These are phyloP conservation scores for Tulasnella sp. DNA, from an alignment of 768 basidiomycete genomes.

Conservation along the genomic window DNA sequence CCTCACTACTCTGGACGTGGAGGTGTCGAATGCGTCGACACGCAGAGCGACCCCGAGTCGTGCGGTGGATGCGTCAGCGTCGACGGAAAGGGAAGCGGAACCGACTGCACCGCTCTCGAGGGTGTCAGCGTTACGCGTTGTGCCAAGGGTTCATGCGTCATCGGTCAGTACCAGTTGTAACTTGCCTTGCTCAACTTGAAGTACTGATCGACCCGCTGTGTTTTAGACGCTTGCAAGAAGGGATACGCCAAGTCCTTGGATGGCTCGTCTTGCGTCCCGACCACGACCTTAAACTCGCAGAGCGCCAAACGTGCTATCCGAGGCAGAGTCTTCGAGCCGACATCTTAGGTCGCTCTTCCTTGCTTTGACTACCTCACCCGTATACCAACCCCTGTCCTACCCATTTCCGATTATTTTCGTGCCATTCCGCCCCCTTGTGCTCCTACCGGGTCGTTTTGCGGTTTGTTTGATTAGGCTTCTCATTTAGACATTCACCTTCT, in stretches of 20 bases:
- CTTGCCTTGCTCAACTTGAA: neutral
- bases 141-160: conserved; percentile 36
- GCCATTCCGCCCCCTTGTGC: too few species aligned
- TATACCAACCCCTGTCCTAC: neutral
- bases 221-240: neutral
- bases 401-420: too few species aligned
- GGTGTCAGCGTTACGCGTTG: conserved; percentile 42
- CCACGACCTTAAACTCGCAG: neutral
- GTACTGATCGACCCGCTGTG: neutral
- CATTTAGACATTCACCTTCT: neutral
- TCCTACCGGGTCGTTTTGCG: neutral
- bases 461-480: too few species aligned
- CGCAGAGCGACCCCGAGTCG: neutral
- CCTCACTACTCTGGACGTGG: neutral
- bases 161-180: neutral
- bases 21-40: conserved; percentile 21
- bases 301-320: neutral
- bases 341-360: neutral
- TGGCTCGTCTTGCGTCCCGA: neutral
- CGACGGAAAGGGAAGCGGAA: conserved; percentile 31
- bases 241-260: neutral
- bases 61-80: conserved; percentile 16
- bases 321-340: neutral
- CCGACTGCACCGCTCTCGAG: conserved; percentile 46
- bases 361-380: neutral